phyloP scores from a whole-genome alignment of 352 stramenopile species.

The Detonula confervacea region DNA sequence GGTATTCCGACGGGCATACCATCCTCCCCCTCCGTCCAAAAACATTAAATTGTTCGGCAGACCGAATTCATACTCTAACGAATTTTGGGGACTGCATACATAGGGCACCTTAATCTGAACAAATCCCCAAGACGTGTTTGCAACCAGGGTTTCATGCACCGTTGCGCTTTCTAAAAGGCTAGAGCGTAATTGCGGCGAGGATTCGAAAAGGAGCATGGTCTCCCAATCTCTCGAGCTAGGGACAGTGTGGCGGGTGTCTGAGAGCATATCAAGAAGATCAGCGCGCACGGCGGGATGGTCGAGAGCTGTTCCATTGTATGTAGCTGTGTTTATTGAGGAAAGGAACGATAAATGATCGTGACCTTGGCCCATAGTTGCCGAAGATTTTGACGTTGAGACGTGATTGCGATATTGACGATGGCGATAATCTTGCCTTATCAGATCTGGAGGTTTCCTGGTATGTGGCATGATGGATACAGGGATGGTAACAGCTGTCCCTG shows the following conservation, averaged over 20 bases:
- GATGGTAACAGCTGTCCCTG: constrained; percentile 40
- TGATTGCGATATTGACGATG: constrained; percentile 22
- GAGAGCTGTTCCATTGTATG: constrained; percentile 3
- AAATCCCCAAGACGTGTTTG: constrained; percentile 60
- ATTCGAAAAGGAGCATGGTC: not conserved
- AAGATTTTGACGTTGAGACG: not conserved
- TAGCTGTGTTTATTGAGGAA: not conserved
- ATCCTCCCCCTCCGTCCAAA: constrained; percentile 56
- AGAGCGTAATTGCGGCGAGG: no score
- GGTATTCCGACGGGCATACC: constrained; percentile 54
- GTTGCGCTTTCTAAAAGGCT: constrained; percentile 11
- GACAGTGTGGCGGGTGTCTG: not conserved
- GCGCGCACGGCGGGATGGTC: constrained; percentile 10
- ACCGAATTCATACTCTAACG: constrained; percentile 50
- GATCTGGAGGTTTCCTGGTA: constrained; percentile 32
- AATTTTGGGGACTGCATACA: constrained; percentile 32
- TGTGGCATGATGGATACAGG: constrained; percentile 57
- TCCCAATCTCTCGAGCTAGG: not conserved
- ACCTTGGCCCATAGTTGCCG: not conserved
- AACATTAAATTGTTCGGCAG: constrained; percentile 60
- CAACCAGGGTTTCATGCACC: constrained; percentile 58
- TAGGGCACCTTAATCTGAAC: constrained; percentile 61
- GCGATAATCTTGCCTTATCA: not conserved
- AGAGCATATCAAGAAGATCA: constrained; percentile 39
- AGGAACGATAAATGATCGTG: not conserved